Base-by-base conservation (phyloP, 257 asterid genomes). In the Solanum chiquidenum region DNA sequence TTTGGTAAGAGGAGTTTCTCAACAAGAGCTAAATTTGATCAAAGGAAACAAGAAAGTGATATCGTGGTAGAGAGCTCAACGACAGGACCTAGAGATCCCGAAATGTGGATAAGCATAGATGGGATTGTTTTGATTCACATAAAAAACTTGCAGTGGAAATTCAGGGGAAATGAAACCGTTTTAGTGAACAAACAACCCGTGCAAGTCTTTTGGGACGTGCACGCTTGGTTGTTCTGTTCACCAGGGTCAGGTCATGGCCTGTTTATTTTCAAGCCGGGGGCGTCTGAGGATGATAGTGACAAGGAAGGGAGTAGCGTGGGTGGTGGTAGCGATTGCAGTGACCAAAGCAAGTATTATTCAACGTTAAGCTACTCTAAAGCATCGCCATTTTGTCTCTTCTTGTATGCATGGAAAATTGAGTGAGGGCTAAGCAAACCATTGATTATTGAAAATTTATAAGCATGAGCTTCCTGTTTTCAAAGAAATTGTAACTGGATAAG, bases 31-130 rank as follows among this genome's bases (percentile, higher is more conserved):
- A 93, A 89, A 69, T 95, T 97, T 23, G 99, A 95, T 80, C 91
- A 89, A 60, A 90, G 90, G 89, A 93, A 91, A 66, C 87, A 91
- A 52, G 98, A 95, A 38, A 96, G 96, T 33, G 99, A 97, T 7
- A 93, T 97, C 12, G 96, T 95, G 2, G 98, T 97, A 55, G 99
- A 97, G 89, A 95, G 98, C 90, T 95, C 97, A 35, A 95, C 95
- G 0, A 34, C 92, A 0, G 97, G 97, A 68, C 92, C 95, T 11
- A 89, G 92, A 68, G 98, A 97, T 1, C 98, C 99, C 4, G 99
- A 95, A 72, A 95, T 97, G 99, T 95, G 99, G 99, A 97, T 97
- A 86, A 95, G 98, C 92, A 90, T 97, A 72, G 99, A 97, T 76
- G 98, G 99, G 91, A 95, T 95, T 85, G 98, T 97, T 75, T 87